A percentile compares a stretch with the other conserved stretches of the same genome.
phyloP scores from a whole-genome alignment of 192 early-diverging fungal species.

The Umbelopsis vinacea region DNA sequence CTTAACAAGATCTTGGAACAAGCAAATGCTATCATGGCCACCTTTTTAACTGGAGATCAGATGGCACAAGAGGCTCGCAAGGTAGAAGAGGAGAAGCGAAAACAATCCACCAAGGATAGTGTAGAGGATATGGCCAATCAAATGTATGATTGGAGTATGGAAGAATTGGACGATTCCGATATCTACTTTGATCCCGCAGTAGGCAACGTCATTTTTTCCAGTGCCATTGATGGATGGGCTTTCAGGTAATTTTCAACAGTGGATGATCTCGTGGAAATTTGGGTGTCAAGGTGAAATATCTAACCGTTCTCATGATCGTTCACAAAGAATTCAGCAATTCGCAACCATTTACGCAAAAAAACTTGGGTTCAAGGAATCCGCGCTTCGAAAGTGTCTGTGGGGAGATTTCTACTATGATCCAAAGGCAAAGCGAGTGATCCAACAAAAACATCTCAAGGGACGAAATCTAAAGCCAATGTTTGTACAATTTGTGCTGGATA shows the following conservation, averaged over 20 bases:
- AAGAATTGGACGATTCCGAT: constrained; percentile 91
- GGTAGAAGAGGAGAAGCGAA: constrained; percentile 50
- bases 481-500: constrained; percentile 93
- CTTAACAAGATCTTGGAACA: constrained; percentile 95
- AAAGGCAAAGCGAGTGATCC: constrained; percentile 90
- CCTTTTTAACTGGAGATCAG: constrained; percentile 89
- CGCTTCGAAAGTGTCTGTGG: constrained; percentile 89
- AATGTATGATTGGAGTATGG: constrained; percentile 78
- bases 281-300: neutral
- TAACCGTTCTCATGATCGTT: neutral
- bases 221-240: constrained; percentile 98
- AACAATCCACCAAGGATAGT: constrained; percentile 36
- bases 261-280: neutral
- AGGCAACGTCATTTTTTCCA: constrained; percentile 97
- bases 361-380: constrained; percentile 78
- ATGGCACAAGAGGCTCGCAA: constrained; percentile 79
- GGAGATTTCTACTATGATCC: constrained; percentile 97
- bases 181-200: constrained; percentile 95
- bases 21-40: constrained; percentile 95
- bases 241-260: constrained; percentile 64
- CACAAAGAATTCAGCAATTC: constrained; percentile 93
- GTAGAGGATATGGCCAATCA: constrained; percentile 49
- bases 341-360: constrained; percentile 89
- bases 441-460: constrained; percentile 84
- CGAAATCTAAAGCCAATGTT: constrained; percentile 91